phyloP scores from a whole-genome alignment of 176 grass and related monocot species.

The Cocos nucifera region DNA sequence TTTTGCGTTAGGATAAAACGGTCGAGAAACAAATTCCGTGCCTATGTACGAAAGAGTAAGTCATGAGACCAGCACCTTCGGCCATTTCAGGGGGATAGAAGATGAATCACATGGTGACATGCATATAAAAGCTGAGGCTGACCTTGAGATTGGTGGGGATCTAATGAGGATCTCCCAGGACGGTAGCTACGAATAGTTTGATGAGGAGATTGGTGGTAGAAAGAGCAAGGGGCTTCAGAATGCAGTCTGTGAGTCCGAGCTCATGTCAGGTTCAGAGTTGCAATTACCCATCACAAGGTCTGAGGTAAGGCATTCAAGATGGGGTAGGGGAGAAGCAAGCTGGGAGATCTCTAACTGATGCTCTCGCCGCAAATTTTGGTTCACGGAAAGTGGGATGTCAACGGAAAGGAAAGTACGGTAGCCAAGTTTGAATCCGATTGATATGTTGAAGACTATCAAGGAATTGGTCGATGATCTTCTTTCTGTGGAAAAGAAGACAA shows the following conservation, averaged over 20 bases:
- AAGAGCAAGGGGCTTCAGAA: slow-evolving; percentile 37
- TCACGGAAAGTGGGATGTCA: slow-evolving; percentile 13
- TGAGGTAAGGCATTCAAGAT: slow-evolving; percentile 32
- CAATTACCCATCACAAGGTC: slow-evolving; percentile 29
- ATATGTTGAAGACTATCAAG: neutral
- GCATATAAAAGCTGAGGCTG: slow-evolving; percentile 83
- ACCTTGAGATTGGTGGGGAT: slow-evolving; percentile 80
- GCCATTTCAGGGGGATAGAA: slow-evolving; percentile 38
- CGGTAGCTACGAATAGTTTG: slow-evolving; percentile 46
- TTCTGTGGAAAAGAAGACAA: neutral
- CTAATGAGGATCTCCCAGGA: slow-evolving; percentile 73
- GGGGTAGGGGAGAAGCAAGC: slow-evolving; percentile 47
- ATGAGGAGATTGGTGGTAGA: slow-evolving; percentile 30
- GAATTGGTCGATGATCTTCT: neutral
- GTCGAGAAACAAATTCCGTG: slow-evolving; percentile 51
- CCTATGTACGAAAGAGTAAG: slow-evolving; percentile 54
- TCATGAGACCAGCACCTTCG: slow-evolving; percentile 30
- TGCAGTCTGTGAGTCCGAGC: slow-evolving; percentile 17
- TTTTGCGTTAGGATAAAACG: slow-evolving; percentile 49
- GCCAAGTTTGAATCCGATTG: neutral
- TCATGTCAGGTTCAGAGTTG: slow-evolving; percentile 19
- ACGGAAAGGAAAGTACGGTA: slow-evolving; percentile 22
- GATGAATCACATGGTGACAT: slow-evolving; percentile 37
- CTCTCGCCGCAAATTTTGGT: slow-evolving; percentile 31
- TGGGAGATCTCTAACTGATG: slow-evolving; percentile 43